Evolutionary conservation across 2,329 filamentous ascomycete genomes (phyloP).

Genomic region (Pyrenochaeta sp.): DNA sequence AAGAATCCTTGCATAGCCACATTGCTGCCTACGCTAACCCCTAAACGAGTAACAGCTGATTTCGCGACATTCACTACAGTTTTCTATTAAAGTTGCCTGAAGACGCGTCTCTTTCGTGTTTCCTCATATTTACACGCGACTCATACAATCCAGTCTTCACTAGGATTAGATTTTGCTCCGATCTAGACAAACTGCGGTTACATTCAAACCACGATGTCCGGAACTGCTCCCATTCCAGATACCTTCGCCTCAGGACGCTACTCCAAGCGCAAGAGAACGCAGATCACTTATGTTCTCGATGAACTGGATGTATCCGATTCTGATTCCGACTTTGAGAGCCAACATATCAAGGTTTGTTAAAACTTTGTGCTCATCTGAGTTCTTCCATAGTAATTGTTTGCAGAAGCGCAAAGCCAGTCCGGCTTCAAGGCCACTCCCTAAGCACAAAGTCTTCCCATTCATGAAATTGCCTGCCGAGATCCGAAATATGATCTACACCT

Average conservation of each 20-base stretch:
- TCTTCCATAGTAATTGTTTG: slow-evolving; percentile 9
- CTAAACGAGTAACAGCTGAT: slow-evolving; percentile 23
- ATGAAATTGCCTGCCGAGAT: slow-evolving; percentile 46
- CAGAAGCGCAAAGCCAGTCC: slow-evolving; percentile 33
- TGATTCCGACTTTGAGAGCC: slow-evolving; percentile 26
- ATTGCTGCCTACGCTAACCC: slow-evolving; percentile 46
- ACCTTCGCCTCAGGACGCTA: slow-evolving; percentile 32
- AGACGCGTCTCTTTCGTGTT: slow-evolving; percentile 37
- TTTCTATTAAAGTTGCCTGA: slow-evolving; percentile 27
- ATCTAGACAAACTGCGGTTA: neutral
- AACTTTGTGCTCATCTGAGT: neutral
- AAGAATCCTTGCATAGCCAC: slow-evolving; percentile 30
- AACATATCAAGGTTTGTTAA: slow-evolving; percentile 35
- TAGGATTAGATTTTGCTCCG: neutral
- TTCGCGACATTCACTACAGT: slow-evolving; percentile 8
- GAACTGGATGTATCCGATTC: slow-evolving; percentile 30
- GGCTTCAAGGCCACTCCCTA: slow-evolving; percentile 31
- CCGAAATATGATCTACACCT: slow-evolving; percentile 43
- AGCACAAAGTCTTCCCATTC: slow-evolving; percentile 45
- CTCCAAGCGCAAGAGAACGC: slow-evolving; percentile 46
- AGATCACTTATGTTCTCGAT: slow-evolving; percentile 41
- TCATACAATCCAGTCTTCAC: neutral
- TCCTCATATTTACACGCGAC: slow-evolving; percentile 17
- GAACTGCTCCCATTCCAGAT: slow-evolving; percentile 9
- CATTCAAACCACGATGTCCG: slow-evolving; percentile 21